Conservation (phyloP, 352 stramenopile genomes). For the Globisporangium apiculatum region DNA sequence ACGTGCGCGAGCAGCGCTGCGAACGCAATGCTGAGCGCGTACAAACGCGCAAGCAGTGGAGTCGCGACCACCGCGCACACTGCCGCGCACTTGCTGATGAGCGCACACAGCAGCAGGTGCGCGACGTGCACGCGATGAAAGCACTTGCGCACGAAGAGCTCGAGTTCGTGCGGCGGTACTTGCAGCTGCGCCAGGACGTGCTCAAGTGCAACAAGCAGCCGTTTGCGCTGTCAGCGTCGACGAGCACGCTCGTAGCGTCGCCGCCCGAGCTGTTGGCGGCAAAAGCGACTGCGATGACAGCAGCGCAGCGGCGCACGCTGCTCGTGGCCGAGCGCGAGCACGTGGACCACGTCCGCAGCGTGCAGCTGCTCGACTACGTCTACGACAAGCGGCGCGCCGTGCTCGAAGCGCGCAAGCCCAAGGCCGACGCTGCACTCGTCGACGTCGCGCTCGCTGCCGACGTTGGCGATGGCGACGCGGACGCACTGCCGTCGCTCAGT, state of each 20-base stretch:
- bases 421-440: slow-evolving; percentile 45
- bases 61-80: slow-evolving; percentile 39
- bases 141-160: slow-evolving; percentile 42
- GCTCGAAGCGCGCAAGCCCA: slow-evolving; percentile 34
- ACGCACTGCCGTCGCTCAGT: slow-evolving; percentile 26
- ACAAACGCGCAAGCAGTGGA: slow-evolving; percentile 40
- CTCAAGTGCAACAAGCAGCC: slow-evolving; percentile 37
- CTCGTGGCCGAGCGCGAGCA: slow-evolving; percentile 48
- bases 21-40: slow-evolving; percentile 38
- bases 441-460: slow-evolving; percentile 29
- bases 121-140: slow-evolving; percentile 57
- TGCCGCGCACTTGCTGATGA: slow-evolving; percentile 48
- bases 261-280: slow-evolving; percentile 62
- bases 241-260: slow-evolving; percentile 58
- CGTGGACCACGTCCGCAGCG: slow-evolving; percentile 54
- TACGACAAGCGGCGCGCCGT: slow-evolving; percentile 55
- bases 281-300: slow-evolving; percentile 44
- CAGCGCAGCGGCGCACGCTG: slow-evolving; percentile 30
- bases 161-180: slow-evolving; percentile 31
- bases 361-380: slow-evolving; percentile 67
- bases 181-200: slow-evolving; percentile 33
- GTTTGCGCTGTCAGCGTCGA: slow-evolving; percentile 56
- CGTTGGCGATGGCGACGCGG: slow-evolving; percentile 20
- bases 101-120: slow-evolving; percentile 23
- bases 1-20: slow-evolving; percentile 30